A percentile compares a stretch with the other conserved stretches of the same genome.
Evolutionary conservation across 2,329 filamentous ascomycete genomes (phyloP).

Genomic region (Ilyonectria destructans): DNA sequence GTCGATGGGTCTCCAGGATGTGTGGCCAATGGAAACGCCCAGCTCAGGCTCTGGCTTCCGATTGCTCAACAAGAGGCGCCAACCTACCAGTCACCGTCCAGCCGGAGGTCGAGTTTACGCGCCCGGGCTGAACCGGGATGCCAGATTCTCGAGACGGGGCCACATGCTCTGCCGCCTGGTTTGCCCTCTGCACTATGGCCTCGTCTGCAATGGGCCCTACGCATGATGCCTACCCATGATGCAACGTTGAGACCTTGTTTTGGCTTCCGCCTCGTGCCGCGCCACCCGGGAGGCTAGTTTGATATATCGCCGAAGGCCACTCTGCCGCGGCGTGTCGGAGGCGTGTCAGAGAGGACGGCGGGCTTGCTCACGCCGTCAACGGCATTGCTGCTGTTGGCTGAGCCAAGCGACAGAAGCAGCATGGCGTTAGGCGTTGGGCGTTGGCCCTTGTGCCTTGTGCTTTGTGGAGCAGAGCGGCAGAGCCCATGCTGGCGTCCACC

Average conservation of each 20-base stretch:
- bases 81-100: constrained; percentile 62
- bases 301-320: constrained; percentile 18
- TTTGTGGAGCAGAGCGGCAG: background rate
- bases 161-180: constrained; percentile 30
- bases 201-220: background rate
- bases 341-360: background rate
- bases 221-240: constrained; percentile 6
- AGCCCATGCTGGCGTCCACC: constrained; percentile 27
- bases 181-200: constrained; percentile 17
- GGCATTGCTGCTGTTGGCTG: background rate
- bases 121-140: constrained; percentile 63
- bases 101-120: constrained; percentile 68
- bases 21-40: constrained; percentile 60
- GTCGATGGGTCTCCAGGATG: constrained; percentile 38
- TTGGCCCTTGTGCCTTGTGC: background rate
- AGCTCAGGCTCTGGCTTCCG: constrained; percentile 58
- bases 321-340: constrained; percentile 11
- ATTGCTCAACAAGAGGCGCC: constrained; percentile 64
- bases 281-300: constrained; percentile 49
- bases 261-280: constrained; percentile 55
- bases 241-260: constrained; percentile 37
- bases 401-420: background rate
- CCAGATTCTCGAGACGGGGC: constrained; percentile 35
- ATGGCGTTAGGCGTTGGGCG: background rate
- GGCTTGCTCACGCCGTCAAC: background rate